Evolutionary conservation across 106 monocot genomes (phyloP), one percentile per base, ranked within the genome.

Genomic region (Agapanthus africanus): DNA sequence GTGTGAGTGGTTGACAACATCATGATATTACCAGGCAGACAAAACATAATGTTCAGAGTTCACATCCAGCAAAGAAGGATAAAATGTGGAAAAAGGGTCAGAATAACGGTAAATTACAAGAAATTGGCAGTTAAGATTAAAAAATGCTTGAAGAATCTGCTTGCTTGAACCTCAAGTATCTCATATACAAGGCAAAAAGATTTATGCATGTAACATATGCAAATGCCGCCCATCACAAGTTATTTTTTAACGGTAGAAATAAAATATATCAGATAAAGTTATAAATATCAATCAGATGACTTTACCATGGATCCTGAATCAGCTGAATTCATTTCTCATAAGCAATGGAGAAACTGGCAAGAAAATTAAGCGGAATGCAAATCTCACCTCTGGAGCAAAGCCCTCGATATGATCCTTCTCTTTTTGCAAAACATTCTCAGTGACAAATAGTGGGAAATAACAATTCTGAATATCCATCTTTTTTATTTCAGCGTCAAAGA

Each of bases 341-440:
- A 57, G 15, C 30, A 57, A 54, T n/a, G n/a, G 1, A 57, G 56
- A 8, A 57, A 30, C 15, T 57, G 30, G 16, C 7, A 61, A 56
- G 59, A 31, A 16, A 59, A 59, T 59, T 15, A 59, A 61, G n/a
- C 1, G 19, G 3, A 6, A 38, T 3, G 4, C n/a, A n/a, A 68
- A 69, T 25, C 73, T 30, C 33, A 95, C 95, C 95, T 97, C 95
- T 42, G 95, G 95, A 76, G 95, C 91, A 78, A 97, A 97, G 31
- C 95, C 95, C 71, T 97, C 95, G 26, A 97, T 89, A 69, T 97
- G 95, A 92, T 91, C 91, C 71, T 97, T 97, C 72, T 89, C 91
- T 65, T 92, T 97, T 44, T 97, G 84, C 0, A 97, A 60, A 41
- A 89, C 84, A 77, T 77, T 81, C 42, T 86, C 80, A 26, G 91